These are phyloP conservation scores for Ganoderma lucidum DNA, from an alignment of 1,284 basidiomycete genomes.

Conservation along the genomic window DNA sequence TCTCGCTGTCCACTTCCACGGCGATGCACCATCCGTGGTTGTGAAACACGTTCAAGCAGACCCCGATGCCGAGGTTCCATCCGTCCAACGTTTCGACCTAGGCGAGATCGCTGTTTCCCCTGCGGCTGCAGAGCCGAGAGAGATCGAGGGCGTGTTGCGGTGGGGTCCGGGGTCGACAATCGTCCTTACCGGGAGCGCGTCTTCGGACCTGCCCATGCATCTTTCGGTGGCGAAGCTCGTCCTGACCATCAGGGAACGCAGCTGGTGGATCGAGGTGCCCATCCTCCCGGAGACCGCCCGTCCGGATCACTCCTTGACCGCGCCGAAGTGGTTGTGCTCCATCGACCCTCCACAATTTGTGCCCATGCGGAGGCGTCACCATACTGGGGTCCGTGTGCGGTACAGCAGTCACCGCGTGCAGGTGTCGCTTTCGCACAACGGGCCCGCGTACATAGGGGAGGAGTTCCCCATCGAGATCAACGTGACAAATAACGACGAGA, in stretches of 20 bases:
- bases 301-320: conserved; percentile 42
- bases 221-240: conserved; percentile 60
- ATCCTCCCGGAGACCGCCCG: conserved; percentile 41
- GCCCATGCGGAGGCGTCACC: conserved; percentile 56
- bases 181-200: conserved; percentile 64
- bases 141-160: conserved; percentile 52
- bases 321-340: conserved; percentile 64
- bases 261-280: conserved; percentile 71
- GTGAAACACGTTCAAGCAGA: conserved; percentile 50
- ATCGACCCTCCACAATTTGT: conserved; percentile 59
- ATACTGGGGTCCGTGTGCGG: conserved; percentile 67
- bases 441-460: conserved; percentile 82
- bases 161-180: conserved; percentile 63
- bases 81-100: conserved; percentile 51
- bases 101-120: conserved; percentile 44
- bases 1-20: conserved; percentile 64
- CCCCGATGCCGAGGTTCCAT: conserved; percentile 20
- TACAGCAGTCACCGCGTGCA: conserved; percentile 67
- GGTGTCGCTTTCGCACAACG: conserved; percentile 62
- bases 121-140: conserved; percentile 35
- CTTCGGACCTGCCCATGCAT: conserved; percentile 53
- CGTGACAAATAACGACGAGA: conserved; percentile 73
- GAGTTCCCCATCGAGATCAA: conserved; percentile 73
- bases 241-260: conserved; percentile 60
- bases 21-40: conserved; percentile 52